phyloP scores from a whole-genome alignment of 2,329 filamentous ascomycete species.

The Thelonectria discophora region DNA sequence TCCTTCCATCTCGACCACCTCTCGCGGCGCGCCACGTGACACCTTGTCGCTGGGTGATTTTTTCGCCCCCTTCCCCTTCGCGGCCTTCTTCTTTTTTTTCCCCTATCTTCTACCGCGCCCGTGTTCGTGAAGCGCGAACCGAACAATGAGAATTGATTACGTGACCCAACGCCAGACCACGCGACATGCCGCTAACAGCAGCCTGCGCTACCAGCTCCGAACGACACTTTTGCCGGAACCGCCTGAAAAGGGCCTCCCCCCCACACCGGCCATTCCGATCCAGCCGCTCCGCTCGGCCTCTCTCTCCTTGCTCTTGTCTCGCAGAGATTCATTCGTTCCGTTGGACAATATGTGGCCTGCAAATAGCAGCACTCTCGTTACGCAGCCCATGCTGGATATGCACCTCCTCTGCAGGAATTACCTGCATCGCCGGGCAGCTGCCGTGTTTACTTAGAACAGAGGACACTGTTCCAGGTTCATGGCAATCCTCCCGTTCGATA shows the following conservation, averaged over 20 bases:
- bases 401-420: not conserved
- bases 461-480: too few species aligned
- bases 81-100: too few species aligned
- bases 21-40: conserved; percentile 20
- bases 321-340: not conserved
- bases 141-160: conserved; percentile 10
- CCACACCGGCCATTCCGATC: conserved; percentile 23
- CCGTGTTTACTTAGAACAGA: not conserved
- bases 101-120: not conserved
- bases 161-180: conserved; percentile 4
- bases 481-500: not conserved
- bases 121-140: not conserved
- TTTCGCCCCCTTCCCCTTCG: not conserved
- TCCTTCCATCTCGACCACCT: conserved; percentile 3
- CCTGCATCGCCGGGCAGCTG: not conserved
- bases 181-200: not conserved
- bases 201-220: not conserved
- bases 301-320: not conserved
- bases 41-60: not conserved
- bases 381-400: not conserved
- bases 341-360: not conserved
- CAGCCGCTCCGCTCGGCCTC: conserved; percentile 3
- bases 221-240: not conserved
- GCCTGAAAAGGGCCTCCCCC: not conserved
- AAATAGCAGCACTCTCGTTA: too few species aligned